Percentiles rank a stretch among this genome's conserved stretches.
Evolutionary conservation across 2,329 filamentous ascomycete genomes (phyloP).

Genomic region (Exophiala aquamarina): DNA sequence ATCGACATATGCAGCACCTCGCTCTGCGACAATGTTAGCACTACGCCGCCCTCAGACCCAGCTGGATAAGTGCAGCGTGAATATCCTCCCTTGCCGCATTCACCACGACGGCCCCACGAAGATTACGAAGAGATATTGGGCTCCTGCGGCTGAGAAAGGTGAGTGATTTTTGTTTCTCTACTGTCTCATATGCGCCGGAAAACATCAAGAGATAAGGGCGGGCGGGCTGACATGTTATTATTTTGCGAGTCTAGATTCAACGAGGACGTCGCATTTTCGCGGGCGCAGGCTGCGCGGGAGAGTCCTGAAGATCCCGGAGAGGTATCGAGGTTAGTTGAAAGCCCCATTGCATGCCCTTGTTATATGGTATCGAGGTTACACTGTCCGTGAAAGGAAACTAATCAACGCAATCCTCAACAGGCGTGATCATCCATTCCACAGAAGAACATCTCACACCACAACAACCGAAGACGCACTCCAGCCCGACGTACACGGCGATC

Average conservation of each 20-base stretch:
- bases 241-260: slow-evolving; percentile 45
- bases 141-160: slow-evolving; percentile 53
- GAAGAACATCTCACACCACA: slow-evolving; percentile 18
- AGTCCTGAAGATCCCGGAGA: slow-evolving; percentile 64
- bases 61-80: slow-evolving; percentile 32
- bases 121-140: slow-evolving; percentile 68
- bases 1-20: too few relatives aligned
- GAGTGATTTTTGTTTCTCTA: slow-evolving; percentile 11
- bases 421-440: slow-evolving; percentile 57
- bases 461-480: slow-evolving; percentile 10
- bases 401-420: slow-evolving; percentile 36
- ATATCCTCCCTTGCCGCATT: slow-evolving; percentile 78
- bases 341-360: too few relatives aligned
- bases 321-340: slow-evolving; percentile 57
- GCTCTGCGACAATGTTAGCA: slow-evolving; percentile 49
- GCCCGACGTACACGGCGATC: slow-evolving; percentile 11
- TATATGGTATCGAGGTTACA: too few relatives aligned
- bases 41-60: slow-evolving; percentile 33
- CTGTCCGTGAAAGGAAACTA: too few relatives aligned
- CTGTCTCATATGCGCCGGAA: neutral
- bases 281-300: slow-evolving; percentile 76
- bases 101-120: slow-evolving; percentile 74
- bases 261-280: slow-evolving; percentile 67
- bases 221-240: too few relatives aligned
- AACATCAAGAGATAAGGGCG: too few relatives aligned